Evolutionary conservation across 495 filamentous ascomycete genomes (phyloP).

Genomic region (Daldinia bambusicola): DNA sequence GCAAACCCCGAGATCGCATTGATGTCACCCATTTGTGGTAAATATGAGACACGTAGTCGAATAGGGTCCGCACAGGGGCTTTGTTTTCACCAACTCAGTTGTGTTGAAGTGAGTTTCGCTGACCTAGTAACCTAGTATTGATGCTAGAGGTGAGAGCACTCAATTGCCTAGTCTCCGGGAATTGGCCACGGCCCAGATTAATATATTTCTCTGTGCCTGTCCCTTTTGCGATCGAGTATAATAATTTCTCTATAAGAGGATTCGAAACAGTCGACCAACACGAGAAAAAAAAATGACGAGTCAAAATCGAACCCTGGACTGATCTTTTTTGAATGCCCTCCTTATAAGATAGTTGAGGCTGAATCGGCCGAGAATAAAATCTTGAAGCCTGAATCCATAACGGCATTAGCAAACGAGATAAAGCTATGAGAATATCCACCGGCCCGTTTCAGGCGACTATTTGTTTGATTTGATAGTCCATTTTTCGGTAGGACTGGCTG

Average conservation of each 20-base stretch:
- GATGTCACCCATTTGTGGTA: slow-evolving; percentile 48
- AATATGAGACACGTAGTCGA: slow-evolving; percentile 3
- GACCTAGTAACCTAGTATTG: slow-evolving; percentile 5
- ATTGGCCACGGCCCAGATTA: slow-evolving; percentile 12
- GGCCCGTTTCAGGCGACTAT: slow-evolving; percentile 21
- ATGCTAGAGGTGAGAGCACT: slow-evolving; percentile 6
- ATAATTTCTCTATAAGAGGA: slow-evolving; percentile 1
- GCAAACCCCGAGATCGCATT: slow-evolving; percentile 15
- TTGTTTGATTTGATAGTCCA: slow-evolving; percentile 13
- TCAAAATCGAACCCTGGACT: slow-evolving; percentile 23
- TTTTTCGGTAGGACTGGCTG: slow-evolving; percentile 4
- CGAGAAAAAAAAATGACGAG: slow-evolving; percentile 35
- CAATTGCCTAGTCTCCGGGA: slow-evolving; percentile 19
- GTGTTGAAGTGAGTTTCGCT: neutral
- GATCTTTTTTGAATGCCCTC: slow-evolving; percentile 43
- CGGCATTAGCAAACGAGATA: slow-evolving; percentile 2
- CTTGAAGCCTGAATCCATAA: slow-evolving; percentile 46
- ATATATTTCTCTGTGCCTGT: slow-evolving; percentile 5
- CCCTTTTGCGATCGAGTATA: slow-evolving; percentile 7
- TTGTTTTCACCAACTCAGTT: slow-evolving; percentile 9
- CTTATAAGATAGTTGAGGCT: slow-evolving; percentile 59
- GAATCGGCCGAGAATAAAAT: slow-evolving; percentile 45
- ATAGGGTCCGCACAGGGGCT: neutral
- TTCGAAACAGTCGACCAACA: slow-evolving; percentile 31
- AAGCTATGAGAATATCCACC: neutral